Evolutionary conservation across 1,284 basidiomycete genomes (phyloP), one percentile per base, ranked within the genome.

Genomic region (Schizophyllum amplum): DNA sequence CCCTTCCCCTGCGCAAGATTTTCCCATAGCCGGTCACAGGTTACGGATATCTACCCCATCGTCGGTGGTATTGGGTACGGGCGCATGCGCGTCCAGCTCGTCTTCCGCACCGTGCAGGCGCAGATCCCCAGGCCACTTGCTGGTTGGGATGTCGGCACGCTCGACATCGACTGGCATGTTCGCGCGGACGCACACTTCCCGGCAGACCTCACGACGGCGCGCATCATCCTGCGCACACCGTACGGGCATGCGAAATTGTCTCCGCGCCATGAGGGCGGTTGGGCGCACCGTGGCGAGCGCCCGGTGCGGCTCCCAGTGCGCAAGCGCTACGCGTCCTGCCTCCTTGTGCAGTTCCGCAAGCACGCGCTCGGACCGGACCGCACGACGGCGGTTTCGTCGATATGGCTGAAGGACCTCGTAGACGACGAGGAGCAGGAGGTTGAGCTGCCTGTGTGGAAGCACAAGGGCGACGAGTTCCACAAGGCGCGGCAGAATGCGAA

Each of bases 101-200:
- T 79, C 3, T 87, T 86, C 76, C 77, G 82, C 53, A 79, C 82
- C 56, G 77, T 92, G 57, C 78, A 86, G 65, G 72, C 81, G 9
- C 70, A 78, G 50, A 75, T 92, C 3, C 87, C 88, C 0, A 72
- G 70, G 5, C 73, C 78, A 47, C 71, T 88, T 59, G 73, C 79
- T 20, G 88, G 89, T 5, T 91, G 87, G 86, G 84, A 90, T 47
- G 81, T 86, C 4, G 86, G 84, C 20, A 90, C 87, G 0, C 75
- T 90, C 52, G 83, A 86, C 63, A 69, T 90, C 47, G 63, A 64
- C 15, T 65, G 71, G 11, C 59, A 60, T 9, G 69, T 67, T 1
- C 64, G 68, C 7, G 64, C 68, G 1, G 65, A 67, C 1, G 64
- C 63, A n/a, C 61, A 67, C 51, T 70, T 82, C 0, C 80, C 82